A percentile compares a stretch with the other conserved stretches of the same genome.
phyloP scores from a whole-genome alignment of 176 grass and related monocot genomes.

The Bromus sterilis region DNA sequence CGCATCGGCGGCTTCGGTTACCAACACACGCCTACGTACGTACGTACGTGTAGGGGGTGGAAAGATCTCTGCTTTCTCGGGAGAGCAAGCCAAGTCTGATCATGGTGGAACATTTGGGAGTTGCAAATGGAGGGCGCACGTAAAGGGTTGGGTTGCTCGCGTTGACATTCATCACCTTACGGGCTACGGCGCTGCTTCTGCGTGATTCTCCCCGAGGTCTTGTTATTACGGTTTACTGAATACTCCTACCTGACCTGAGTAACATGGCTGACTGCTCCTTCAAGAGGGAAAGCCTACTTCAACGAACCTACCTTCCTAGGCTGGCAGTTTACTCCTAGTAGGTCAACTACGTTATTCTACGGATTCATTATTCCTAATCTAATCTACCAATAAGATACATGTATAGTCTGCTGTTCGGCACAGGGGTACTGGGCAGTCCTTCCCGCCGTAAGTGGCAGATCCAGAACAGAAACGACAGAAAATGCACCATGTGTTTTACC shows the following conservation, averaged over 20 bases:
- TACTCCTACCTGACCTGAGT: too few relatives aligned
- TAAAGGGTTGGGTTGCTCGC: neutral
- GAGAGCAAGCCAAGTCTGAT: neutral
- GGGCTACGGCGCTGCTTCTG: neutral
- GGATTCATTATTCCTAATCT: neutral
- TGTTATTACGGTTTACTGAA: neutral
- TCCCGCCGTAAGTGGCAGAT: neutral
- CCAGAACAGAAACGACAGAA: neutral
- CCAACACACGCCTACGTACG: neutral
- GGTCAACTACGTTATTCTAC: conserved; percentile 8
- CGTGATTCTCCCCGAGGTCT: neutral
- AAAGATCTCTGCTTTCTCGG: conserved; percentile 11
- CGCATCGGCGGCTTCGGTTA: neutral
- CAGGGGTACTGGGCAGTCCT: neutral
- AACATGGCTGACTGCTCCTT: neutral
- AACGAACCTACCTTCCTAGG: conserved; percentile 32
- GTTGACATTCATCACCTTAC: conserved; percentile 27
- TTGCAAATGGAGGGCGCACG: neutral
- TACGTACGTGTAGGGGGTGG: neutral
- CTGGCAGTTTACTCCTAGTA: conserved; percentile 13
- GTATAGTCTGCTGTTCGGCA: neutral
- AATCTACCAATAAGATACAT: neutral
- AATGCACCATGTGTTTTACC: neutral
- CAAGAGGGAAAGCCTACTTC: conserved; percentile 19
- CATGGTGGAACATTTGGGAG: conserved; percentile 15